Percentiles rank a stretch among this genome's conserved stretches.
Conservation (phyloP, 139 green algal genomes). For the Diplosphaera chodatii region DNA sequence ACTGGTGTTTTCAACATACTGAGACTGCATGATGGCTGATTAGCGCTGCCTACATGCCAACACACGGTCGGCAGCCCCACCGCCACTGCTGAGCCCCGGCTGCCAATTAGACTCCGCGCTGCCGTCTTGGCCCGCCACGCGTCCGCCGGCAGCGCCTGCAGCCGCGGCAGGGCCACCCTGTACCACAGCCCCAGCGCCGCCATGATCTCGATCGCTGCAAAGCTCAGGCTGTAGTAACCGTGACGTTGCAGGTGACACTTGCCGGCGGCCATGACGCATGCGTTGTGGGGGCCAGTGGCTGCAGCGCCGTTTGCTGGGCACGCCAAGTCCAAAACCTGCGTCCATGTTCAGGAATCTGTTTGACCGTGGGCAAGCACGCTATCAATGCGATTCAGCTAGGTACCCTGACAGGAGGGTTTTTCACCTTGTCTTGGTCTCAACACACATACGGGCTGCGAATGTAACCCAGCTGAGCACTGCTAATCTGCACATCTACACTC, state of each 20-base stretch:
- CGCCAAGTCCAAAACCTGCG: neutral
- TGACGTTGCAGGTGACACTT: constrained; percentile 43
- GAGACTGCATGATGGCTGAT: no score
- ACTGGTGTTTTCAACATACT: no score
- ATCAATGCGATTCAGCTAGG: constrained; percentile 3
- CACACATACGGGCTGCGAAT: no score
- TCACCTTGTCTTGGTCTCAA: no score
- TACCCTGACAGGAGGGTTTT: constrained; percentile 35
- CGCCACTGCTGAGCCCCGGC: no score
- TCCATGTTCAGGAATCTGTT: no score
- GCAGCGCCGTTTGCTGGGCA: constrained; percentile 8
- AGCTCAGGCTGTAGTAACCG: constrained; percentile 69
- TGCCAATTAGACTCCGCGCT: neutral
- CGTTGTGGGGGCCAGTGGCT: constrained; percentile 2
- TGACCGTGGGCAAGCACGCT: neutral
- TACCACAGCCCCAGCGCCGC: constrained; percentile 35
- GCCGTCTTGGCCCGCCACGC: constrained; percentile 30
- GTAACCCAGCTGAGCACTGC: no score
- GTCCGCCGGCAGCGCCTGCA: constrained; percentile 40
- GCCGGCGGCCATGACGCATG: constrained; percentile 33
- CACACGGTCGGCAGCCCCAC: no score
- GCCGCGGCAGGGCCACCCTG: constrained; percentile 16
- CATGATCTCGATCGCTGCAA: constrained; percentile 29
- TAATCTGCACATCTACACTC: no score
- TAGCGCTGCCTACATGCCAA: no score